These are phyloP conservation scores for Talaromyces wortmannii DNA, from an alignment of 495 filamentous ascomycete species.

Conservation along the genomic window DNA sequence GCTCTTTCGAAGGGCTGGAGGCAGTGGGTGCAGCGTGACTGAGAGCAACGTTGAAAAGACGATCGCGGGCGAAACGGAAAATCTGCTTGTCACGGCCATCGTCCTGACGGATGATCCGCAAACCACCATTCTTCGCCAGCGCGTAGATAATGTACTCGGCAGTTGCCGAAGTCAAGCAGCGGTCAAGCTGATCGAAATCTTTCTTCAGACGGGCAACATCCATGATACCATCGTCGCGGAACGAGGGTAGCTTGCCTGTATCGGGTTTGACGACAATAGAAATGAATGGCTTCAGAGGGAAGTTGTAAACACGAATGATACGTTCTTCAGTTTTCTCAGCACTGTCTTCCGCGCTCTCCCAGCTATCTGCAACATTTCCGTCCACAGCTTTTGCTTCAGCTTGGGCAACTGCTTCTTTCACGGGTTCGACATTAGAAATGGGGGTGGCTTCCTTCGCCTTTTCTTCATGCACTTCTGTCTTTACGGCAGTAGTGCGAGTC, in stretches of 20 bases:
- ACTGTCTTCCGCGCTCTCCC: constrained; percentile 77
- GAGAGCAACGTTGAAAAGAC: constrained; percentile 88
- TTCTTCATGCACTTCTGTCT: constrained; percentile 38
- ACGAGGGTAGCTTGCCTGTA: constrained; percentile 36
- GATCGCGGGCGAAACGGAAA: constrained; percentile 79
- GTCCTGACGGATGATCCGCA: constrained; percentile 89
- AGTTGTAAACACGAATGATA: constrained; percentile 78
- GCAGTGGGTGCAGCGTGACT: constrained; percentile 50
- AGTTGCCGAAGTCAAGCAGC: constrained; percentile 84
- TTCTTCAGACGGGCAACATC: constrained; percentile 92
- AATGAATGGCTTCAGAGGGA: constrained; percentile 93
- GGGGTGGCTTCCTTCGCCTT: constrained; percentile 15
- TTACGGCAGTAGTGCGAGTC: constrained; percentile 26
- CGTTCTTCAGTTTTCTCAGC: constrained; percentile 59
- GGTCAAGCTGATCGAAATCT: constrained; percentile 94
- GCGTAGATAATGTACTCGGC: constrained; percentile 89
- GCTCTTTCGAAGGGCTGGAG: constrained; percentile 42
- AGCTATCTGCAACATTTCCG: constrained; percentile 55
- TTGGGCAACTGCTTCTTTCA: constrained; percentile 51
- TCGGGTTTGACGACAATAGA: constrained; percentile 52
- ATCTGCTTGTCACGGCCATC: constrained; percentile 84
- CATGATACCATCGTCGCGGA: constrained; percentile 67
- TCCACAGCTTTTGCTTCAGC: constrained; percentile 49
- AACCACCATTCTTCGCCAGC: constrained; percentile 81
- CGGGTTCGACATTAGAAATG: constrained; percentile 39